These are phyloP conservation scores for Crucihimalaya himalaica DNA, from an alignment of 345 rosid genomes.

Conservation along the genomic window DNA sequence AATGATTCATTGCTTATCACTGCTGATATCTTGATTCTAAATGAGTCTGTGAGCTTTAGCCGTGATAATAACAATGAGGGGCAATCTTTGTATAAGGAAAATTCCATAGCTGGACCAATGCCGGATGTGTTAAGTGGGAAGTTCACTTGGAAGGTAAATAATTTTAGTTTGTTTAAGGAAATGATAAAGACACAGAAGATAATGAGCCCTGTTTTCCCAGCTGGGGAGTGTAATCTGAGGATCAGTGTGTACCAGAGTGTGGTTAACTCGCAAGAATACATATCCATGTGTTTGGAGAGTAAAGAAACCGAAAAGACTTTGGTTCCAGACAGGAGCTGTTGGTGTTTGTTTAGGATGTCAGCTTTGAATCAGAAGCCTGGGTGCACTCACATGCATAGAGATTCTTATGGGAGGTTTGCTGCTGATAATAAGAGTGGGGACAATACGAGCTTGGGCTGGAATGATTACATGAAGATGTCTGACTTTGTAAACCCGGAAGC, in stretches of 20 bases:
- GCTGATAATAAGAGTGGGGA: slow-evolving; percentile 96
- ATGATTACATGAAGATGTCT: slow-evolving; percentile 91
- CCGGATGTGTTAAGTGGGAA: slow-evolving; percentile 92
- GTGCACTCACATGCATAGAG: slow-evolving; percentile 86
- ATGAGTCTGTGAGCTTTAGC: slow-evolving; percentile 78
- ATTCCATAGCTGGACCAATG: slow-evolving; percentile 61
- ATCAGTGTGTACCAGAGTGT: slow-evolving; percentile 93
- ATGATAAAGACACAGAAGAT: slow-evolving; percentile 98
- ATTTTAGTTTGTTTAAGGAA: slow-evolving; percentile 91
- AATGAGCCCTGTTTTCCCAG: slow-evolving; percentile 97
- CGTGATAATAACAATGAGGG: slow-evolving; percentile 79
- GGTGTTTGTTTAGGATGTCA: slow-evolving; percentile 99
- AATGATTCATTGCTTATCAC: slow-evolving; percentile 77
- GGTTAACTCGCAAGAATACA: slow-evolving; percentile 74
- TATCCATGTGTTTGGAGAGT: slow-evolving; percentile 98
- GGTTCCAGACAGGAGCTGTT: slow-evolving; percentile 81
- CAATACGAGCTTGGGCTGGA: slow-evolving; percentile 97
- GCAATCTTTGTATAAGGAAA: slow-evolving; percentile 54
- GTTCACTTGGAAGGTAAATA: slow-evolving; percentile 96
- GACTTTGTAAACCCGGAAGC: slow-evolving; percentile 76
- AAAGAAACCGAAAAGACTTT: slow-evolving; percentile 80
- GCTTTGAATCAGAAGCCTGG: slow-evolving; percentile 92
- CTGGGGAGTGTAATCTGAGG: slow-evolving; percentile 93
- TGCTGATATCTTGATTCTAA: slow-evolving; percentile 85
- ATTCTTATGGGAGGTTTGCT: slow-evolving; percentile 90